Conservation (phyloP, 2,329 filamentous ascomycete genomes). For the Coniella vitis region DNA sequence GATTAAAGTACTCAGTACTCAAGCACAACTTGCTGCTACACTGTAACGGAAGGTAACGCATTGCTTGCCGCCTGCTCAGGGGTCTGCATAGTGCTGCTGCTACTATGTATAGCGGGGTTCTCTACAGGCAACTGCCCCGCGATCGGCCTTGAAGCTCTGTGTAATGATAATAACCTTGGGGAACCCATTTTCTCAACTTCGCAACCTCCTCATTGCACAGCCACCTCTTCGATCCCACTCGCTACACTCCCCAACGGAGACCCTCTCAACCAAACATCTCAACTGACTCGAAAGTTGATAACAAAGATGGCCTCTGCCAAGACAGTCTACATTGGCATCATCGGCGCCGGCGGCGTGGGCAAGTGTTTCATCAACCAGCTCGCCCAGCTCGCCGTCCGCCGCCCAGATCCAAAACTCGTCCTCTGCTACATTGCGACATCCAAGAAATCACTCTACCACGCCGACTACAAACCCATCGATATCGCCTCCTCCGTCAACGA, state of each 20-base stretch:
- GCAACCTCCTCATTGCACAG: background rate
- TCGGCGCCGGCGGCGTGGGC: slow-evolving; percentile 81
- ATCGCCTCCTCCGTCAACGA: slow-evolving; percentile 27
- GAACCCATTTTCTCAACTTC: slow-evolving; percentile 17
- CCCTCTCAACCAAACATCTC: background rate
- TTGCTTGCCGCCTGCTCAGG: slow-evolving; percentile 1
- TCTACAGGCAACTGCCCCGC: slow-evolving; percentile 18
- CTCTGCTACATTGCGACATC: slow-evolving; percentile 83
- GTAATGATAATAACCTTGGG: background rate
- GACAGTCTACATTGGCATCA: slow-evolving; percentile 36
- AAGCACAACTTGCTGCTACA: background rate
- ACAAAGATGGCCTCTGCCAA: slow-evolving; percentile 24
- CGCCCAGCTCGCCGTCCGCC: slow-evolving; percentile 56
- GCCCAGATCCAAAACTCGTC: slow-evolving; percentile 61
- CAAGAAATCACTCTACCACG: slow-evolving; percentile 71
- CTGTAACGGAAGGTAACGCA: too few relatives aligned
- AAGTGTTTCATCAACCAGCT: slow-evolving; percentile 86
- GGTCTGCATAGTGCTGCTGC: slow-evolving; percentile 4
- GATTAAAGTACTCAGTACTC: background rate
- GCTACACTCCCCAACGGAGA: background rate
- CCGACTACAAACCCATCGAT: slow-evolving; percentile 62
- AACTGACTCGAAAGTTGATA: background rate
- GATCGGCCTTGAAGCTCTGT: slow-evolving; percentile 22
- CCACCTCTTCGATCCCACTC: background rate
- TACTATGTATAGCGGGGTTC: slow-evolving; percentile 1